Percentiles rank a stretch among this genome's conserved stretches.
Evolutionary conservation across 2,329 filamentous ascomycete genomes (phyloP).

Genomic region (Myriosclerotinia scirpicola): DNA sequence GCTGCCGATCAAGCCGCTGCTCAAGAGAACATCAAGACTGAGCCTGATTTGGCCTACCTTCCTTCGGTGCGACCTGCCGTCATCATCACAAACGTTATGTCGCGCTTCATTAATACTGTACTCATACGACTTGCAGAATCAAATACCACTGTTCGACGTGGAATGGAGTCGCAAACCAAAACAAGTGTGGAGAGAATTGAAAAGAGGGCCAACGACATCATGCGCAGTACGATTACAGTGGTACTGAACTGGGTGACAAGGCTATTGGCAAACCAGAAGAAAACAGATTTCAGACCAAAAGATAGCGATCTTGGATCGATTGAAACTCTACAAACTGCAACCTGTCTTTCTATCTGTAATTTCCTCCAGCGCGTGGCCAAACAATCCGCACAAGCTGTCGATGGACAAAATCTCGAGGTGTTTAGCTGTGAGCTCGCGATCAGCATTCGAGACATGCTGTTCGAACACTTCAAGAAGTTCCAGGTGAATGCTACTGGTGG

Average conservation of each 20-base stretch:
- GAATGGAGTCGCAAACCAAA: conserved; percentile 66
- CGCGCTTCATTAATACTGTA: conserved; percentile 86
- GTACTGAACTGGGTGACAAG: conserved; percentile 62
- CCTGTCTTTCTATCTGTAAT: conserved; percentile 76
- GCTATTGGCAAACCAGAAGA: conserved; percentile 65
- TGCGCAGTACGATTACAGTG: conserved; percentile 67
- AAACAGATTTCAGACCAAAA: conserved; percentile 68
- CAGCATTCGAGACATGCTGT: conserved; percentile 72
- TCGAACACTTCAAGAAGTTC: conserved; percentile 95
- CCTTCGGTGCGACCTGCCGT: conserved; percentile 77
- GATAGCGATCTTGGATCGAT: conserved; percentile 63
- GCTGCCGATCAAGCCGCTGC: conserved; percentile 70
- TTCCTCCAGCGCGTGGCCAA: conserved; percentile 72
- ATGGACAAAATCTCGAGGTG: conserved; percentile 78
- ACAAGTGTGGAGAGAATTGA: conserved; percentile 62
- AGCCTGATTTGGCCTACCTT: conserved; percentile 86
- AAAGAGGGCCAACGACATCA: conserved; percentile 65
- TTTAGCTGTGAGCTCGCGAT: conserved; percentile 83
- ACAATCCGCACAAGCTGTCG: conserved; percentile 66
- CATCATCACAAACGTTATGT: conserved; percentile 88
- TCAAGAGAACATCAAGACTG: conserved; percentile 76
- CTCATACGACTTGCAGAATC: conserved; percentile 85
- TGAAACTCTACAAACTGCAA: conserved; percentile 80
- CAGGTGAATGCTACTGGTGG: conserved; percentile 90
- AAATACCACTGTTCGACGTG: conserved; percentile 79